Evolutionary conservation across 139 green algal genomes (phyloP).

Genomic region (Picochlorum sp.): DNA sequence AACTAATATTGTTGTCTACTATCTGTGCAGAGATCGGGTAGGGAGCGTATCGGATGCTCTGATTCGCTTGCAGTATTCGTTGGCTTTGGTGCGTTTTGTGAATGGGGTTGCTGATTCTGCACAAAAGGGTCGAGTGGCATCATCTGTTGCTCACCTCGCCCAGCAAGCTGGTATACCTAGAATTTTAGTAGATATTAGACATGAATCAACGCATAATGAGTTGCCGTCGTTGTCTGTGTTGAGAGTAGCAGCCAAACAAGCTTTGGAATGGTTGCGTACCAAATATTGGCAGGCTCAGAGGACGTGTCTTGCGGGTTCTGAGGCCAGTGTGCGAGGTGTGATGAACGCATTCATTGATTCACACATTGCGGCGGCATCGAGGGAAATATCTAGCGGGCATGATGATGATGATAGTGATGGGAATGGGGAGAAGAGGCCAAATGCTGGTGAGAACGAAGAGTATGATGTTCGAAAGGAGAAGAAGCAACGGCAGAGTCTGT

Average conservation of each 20-base stretch:
- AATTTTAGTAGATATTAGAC: constrained; percentile 66
- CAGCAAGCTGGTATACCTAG: constrained; percentile 53
- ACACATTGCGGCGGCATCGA: background rate
- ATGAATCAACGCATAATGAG: constrained; percentile 76
- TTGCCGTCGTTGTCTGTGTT: constrained; percentile 61
- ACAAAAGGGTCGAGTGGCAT: constrained; percentile 58
- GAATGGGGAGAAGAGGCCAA: background rate
- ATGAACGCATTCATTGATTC: constrained; percentile 20
- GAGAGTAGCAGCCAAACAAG: constrained; percentile 41
- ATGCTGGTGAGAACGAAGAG: background rate
- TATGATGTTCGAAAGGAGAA: background rate
- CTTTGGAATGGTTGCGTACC: constrained; percentile 53
- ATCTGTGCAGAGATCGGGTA: background rate
- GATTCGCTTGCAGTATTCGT: constrained; percentile 45
- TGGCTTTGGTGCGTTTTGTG: constrained; percentile 57
- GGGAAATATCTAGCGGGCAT: background rate
- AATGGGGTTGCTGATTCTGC: constrained; percentile 71
- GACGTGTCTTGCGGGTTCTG: constrained; percentile 21
- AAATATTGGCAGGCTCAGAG: constrained; percentile 63
- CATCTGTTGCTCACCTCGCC: constrained; percentile 54
- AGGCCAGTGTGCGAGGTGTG: constrained; percentile 1
- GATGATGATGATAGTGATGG: background rate
- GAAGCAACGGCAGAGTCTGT: background rate
- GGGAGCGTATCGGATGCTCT: constrained; percentile 8
- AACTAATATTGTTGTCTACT: background rate